These are phyloP conservation scores for Radiomyces spectabilis DNA, from an alignment of 192 early-diverging fungal genomes.

Conservation along the genomic window DNA sequence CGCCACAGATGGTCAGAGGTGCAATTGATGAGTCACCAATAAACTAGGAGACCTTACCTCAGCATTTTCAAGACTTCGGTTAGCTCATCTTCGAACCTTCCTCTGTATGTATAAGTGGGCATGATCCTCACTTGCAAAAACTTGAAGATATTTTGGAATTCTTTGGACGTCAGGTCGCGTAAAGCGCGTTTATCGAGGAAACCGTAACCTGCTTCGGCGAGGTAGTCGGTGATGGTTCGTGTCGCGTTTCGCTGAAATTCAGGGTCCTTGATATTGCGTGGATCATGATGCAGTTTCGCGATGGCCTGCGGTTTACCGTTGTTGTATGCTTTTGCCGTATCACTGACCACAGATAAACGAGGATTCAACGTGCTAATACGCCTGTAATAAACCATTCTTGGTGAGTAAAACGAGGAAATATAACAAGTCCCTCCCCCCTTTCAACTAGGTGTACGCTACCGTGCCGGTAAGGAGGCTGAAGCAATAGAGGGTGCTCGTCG, in stretches of 20 bases:
- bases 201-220: conserved; percentile 49
- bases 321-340: background rate
- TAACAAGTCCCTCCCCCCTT: too few relatives aligned
- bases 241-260: conserved; percentile 43
- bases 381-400: background rate
- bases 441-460: too few relatives aligned
- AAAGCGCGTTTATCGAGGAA: conserved; percentile 32
- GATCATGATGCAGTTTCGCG: conserved; percentile 15
- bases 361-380: background rate
- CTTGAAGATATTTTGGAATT: conserved; percentile 68
- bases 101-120: conserved; percentile 45
- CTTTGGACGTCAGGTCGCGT: conserved; percentile 44
- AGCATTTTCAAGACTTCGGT: conserved; percentile 48
- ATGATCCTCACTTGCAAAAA: conserved; percentile 59
- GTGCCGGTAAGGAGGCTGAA: too few relatives aligned
- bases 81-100: conserved; percentile 69
- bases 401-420: too few relatives aligned
- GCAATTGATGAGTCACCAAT: too few relatives aligned
- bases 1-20: too few relatives aligned
- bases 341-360: background rate
- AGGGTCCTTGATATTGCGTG: conserved; percentile 31
- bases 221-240: conserved; percentile 43
- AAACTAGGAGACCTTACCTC: conserved; percentile 33
- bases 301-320: background rate
- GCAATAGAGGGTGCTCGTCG: too few relatives aligned